Evolutionary conservation across 768 basidiomycete genomes (phyloP), one percentile per base, ranked within the genome.

Genomic region (Austroboletus festivus): DNA sequence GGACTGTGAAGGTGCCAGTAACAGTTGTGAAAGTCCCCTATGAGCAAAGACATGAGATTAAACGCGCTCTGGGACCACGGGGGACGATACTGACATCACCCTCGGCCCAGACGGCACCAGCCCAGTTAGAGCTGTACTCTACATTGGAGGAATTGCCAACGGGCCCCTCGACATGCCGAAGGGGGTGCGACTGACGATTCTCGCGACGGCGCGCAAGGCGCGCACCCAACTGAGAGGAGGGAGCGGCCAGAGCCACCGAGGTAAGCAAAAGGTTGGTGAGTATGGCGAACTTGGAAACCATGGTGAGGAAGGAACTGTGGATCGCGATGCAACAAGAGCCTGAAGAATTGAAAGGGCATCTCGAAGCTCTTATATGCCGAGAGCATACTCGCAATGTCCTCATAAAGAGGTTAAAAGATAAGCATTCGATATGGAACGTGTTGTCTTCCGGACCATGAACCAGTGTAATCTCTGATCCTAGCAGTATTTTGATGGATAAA

Each of bases 11-110:
- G 23, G 48, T 47, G 30, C 42, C 53, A 24, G 53, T 47, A 16
- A 54, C 46, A 22, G 33, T 44, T 13, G 45, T 50, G 28, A 54
- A 54, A 19, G 48, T 50, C 9, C 42, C 53, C 48, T 54, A 11
- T 47, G 34, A 16, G 35, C 11, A 33, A 22, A 21, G 38, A 16
- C 16, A 19, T 54, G 33, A 44, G 42, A 31, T 37, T 13, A 3
- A n/a, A 30, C 9, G 34, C 18, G 31, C 24, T 8, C 1, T 4
- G 15, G 18, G n/a, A 46, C n/a, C 13, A 30, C n/a, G 21, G 26
- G 21, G 26, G n/a, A 16, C 12, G 44, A 9, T 9, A 47, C 46
- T 2, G 24, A 54, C 48, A 12, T 31, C 28, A 41, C 19, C 38
- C 42, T 50, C 42, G 6, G 9, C 22, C 48, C 34, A 41, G 42